Percentiles rank a stretch among this genome's conserved stretches.
Conservation (phyloP, 192 early-diverging fungal species). For the Linnemannia schmuckeri region DNA sequence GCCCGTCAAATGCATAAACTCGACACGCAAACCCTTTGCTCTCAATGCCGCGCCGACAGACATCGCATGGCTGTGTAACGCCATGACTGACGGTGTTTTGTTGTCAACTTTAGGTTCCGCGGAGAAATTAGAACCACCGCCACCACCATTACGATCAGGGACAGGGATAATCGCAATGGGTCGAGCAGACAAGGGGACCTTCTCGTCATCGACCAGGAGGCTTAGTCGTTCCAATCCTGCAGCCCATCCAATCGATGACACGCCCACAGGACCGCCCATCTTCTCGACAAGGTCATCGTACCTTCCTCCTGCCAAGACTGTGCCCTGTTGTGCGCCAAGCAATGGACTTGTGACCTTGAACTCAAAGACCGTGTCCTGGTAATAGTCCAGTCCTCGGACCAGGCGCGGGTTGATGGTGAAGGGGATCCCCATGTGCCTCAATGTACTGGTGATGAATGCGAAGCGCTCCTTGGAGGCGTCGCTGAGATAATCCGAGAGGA, state of each 20-base stretch:
- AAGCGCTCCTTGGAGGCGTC: conserved; percentile 58
- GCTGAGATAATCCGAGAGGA: conserved; percentile 59
- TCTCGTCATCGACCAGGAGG: conserved; percentile 47
- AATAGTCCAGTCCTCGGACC: conserved; percentile 80
- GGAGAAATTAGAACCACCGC: not conserved
- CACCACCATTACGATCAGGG: conserved; percentile 15
- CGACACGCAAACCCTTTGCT: conserved; percentile 21
- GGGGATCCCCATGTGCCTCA: conserved; percentile 63
- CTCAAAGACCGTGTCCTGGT: conserved; percentile 79
- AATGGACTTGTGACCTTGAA: conserved; percentile 54
- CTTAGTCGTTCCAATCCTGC: conserved; percentile 74
- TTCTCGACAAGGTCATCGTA: conserved; percentile 71
- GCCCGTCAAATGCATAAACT: conserved; percentile 33
- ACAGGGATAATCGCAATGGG: conserved; percentile 50
- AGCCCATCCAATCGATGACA: conserved; percentile 74
- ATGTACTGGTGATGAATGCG: conserved; percentile 57
- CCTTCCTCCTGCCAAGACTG: conserved; percentile 75
- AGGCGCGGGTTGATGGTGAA: conserved; percentile 64
- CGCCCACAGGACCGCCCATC: conserved; percentile 64
- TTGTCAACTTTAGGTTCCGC: not conserved
- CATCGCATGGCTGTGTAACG: conserved; percentile 34
- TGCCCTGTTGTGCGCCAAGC: conserved; percentile 71
- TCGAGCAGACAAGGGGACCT: conserved; percentile 11
- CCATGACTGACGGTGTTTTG: not conserved
- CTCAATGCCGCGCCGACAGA: conserved; percentile 9